These are phyloP conservation scores for Scalesia atractyloides DNA, from an alignment of 129 eudicot genomes.

Conservation along the genomic window DNA sequence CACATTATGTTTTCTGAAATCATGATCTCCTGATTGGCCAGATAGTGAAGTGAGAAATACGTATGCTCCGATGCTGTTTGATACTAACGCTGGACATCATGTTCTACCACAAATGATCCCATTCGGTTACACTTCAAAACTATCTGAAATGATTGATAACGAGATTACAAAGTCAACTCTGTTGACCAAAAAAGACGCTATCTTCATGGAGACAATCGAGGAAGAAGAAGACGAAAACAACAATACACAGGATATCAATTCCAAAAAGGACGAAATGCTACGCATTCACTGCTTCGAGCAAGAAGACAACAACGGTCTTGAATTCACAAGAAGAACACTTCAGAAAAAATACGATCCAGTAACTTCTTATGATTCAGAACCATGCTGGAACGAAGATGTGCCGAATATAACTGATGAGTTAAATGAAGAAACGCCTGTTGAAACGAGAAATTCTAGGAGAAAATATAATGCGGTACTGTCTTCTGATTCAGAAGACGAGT, in stretches of 20 bases:
- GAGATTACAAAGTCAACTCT: conserved; percentile 63
- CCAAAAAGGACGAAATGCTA: conserved; percentile 77
- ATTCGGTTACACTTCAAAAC: conserved; percentile 55
- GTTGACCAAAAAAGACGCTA: conserved; percentile 42
- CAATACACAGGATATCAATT: conserved; percentile 39
- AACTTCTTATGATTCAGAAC: conserved; percentile 66
- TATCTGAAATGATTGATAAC: conserved; percentile 65
- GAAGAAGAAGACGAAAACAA: conserved; percentile 50
- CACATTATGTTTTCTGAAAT: conserved; percentile 3
- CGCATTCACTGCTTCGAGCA: conserved; percentile 43
- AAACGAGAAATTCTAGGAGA: conserved; percentile 37
- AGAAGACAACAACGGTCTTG: conserved; percentile 51
- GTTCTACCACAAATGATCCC: conserved; percentile 64
- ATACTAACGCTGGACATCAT: conserved; percentile 68
- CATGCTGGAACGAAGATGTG: conserved; percentile 33
- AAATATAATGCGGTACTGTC: conserved; percentile 54
- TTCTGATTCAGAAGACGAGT: conserved; percentile 44
- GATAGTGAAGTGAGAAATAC: conserved; percentile 37
- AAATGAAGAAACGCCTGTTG: conserved; percentile 24
- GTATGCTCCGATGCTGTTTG: conserved; percentile 58
- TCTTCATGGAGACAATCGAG: conserved; percentile 38
- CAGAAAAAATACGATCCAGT: conserved; percentile 49
- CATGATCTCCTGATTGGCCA: conserved; percentile 29
- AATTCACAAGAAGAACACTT: conserved; percentile 46
- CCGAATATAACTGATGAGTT: conserved; percentile 23